These are phyloP conservation scores for Epichloe amarillans DNA, from an alignment of 2,329 filamentous ascomycete species.

Conservation along the genomic window DNA sequence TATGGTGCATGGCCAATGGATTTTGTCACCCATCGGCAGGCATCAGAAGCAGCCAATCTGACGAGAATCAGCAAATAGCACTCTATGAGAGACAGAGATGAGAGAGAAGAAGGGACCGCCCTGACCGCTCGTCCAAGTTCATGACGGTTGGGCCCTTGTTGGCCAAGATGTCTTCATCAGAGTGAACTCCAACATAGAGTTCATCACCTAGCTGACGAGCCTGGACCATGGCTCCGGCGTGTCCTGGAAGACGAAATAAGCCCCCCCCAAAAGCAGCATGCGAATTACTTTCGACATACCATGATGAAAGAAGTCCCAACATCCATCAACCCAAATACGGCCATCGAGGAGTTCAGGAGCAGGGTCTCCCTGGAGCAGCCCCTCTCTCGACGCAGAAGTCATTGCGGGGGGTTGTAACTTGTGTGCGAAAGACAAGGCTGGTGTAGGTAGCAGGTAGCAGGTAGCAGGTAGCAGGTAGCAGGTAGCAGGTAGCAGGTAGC, in stretches of 20 bases:
- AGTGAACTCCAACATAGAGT: slow-evolving; percentile 86
- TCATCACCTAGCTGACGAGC: slow-evolving; percentile 82
- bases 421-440: background rate
- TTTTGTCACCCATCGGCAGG: slow-evolving; percentile 85
- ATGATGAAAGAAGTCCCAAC: slow-evolving; percentile 98
- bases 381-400: slow-evolving; percentile 13
- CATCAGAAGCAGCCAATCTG: slow-evolving; percentile 78
- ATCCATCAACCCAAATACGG: slow-evolving; percentile 95
- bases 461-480: no score
- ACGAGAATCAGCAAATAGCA: background rate
- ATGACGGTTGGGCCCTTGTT: slow-evolving; percentile 98
- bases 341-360: slow-evolving; percentile 46
- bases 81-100: background rate
- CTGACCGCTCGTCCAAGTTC: slow-evolving; percentile 72
- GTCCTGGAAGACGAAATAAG: slow-evolving; percentile 39
- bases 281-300: slow-evolving; percentile 35
- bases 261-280: background rate
- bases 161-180: slow-evolving; percentile 85
- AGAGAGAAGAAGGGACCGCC: background rate
- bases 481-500: background rate
- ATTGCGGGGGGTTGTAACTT: slow-evolving; percentile 6
- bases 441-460: background rate
- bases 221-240: slow-evolving; percentile 93
- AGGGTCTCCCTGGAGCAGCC: slow-evolving; percentile 28
- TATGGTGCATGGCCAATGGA: slow-evolving; percentile 82